Evolutionary conservation across 331 rosid genomes (phyloP).

Genomic region (Saraca asoca): DNA sequence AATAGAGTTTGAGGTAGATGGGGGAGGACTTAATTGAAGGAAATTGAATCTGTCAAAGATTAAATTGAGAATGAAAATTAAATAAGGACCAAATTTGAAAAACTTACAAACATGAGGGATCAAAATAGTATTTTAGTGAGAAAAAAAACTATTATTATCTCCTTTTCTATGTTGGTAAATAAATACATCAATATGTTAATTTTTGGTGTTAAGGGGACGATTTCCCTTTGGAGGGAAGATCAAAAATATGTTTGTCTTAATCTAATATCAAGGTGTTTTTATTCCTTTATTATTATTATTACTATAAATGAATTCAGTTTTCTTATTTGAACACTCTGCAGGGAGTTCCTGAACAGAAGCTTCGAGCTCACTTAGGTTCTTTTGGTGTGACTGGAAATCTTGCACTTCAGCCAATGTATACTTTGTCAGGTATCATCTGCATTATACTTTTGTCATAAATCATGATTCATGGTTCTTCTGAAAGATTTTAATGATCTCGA

Average conservation of each 20-base stretch:
- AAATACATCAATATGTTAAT: constrained; percentile 8
- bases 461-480: not conserved
- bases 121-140: too few relatives aligned
- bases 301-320: not conserved
- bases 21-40: too few relatives aligned
- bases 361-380: constrained; percentile 90
- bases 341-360: constrained; percentile 99
- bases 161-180: not conserved
- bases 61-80: too few relatives aligned
- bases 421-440: constrained; percentile 77
- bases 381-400: constrained; percentile 98
- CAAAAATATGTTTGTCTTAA: constrained; percentile 15
- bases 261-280: not conserved
- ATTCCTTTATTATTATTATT: constrained; percentile 14
- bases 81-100: too few relatives aligned
- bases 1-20: too few relatives aligned
- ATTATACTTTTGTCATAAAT: constrained; percentile 21
- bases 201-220: not conserved
- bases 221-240: constrained; percentile 12
- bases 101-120: too few relatives aligned
- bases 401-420: constrained; percentile 99
- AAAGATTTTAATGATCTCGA: not conserved
- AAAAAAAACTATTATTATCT: too few relatives aligned
- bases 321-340: constrained; percentile 41
- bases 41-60: too few relatives aligned